Conservation (phyloP, 345 rosid genomes). For the Moringa oleifera region DNA sequence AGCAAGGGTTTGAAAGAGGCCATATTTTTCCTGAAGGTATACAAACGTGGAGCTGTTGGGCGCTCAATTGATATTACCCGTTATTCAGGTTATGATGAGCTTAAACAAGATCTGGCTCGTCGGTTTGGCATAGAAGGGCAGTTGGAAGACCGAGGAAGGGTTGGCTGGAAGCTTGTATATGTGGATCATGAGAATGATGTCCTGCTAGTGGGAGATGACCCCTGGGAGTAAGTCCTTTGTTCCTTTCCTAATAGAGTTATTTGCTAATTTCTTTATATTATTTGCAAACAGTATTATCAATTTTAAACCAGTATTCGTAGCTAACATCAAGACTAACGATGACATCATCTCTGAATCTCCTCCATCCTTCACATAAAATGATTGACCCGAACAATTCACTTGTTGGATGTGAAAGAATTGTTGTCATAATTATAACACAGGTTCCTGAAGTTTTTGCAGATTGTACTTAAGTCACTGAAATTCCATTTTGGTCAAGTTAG, state of each 20-base stretch:
- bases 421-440: no score
- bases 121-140: slow-evolving; percentile 83
- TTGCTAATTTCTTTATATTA: no score
- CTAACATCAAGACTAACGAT: no score
- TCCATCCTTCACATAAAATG: no score
- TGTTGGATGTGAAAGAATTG: no score
- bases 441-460: no score
- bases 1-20: slow-evolving; percentile 9
- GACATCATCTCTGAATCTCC: no score
- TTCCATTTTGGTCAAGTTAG: no score
- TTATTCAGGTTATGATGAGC: slow-evolving; percentile 64
- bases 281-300: no score
- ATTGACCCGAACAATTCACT: no score
- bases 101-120: slow-evolving; percentile 67
- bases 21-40: slow-evolving; percentile 35
- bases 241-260: neutral
- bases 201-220: slow-evolving; percentile 74
- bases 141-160: slow-evolving; percentile 56
- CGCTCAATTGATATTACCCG: slow-evolving; percentile 69
- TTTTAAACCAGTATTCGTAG: no score
- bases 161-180: slow-evolving; percentile 79
- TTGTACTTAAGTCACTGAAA: no score
- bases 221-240: slow-evolving; percentile 64
- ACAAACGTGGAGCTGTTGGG: slow-evolving; percentile 82
- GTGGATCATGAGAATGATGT: slow-evolving; percentile 74